Evolutionary conservation across 257 asterid genomes (phyloP), one percentile per base, ranked within the genome.

Genomic region (Penstemon newberryi): DNA sequence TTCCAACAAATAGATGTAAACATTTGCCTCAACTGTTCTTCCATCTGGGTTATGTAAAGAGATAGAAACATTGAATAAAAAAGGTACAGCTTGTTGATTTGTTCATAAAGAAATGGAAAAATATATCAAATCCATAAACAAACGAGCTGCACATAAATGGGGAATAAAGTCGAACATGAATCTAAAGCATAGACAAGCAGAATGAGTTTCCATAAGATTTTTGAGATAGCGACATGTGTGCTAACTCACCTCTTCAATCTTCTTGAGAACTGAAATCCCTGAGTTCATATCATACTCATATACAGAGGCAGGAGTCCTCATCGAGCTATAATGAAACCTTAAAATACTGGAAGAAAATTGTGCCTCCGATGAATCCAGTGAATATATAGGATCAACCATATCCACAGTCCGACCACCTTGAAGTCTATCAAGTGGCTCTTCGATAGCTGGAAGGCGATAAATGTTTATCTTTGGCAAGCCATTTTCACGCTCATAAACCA

Each of bases 211-310:
- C 56, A 58, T 60, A 36, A 42, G 40, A 64, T 43, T 39, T 69
- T 63, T 12, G 63, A 19, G 52, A 44, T 60, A 49, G 65, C 45
- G 19, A 72, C 41, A 40, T 19, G 63, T 57, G 38, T 4, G 15
- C 44, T 47, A 71, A 78, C 95, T 75, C 67, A 93, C 99, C 80
- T 62, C 76, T 67, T 88, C 96, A 72, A 73, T 85, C 90, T 93
- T 90, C 84, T 93, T 93, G 75, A 84, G 83, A 80, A 85, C 96
- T 40, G 95, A 93, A 80, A 84, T 70, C 70, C 89, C 95, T 4
- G 89, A 77, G 72, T 87, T 73, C 99, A 93, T 88, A 67, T 90
- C 99, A 81, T 88, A 93, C 66, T 90, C 95, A 70, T 90, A 88
- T 54, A 93, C 94, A 43, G 99, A 93, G 69, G 79, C 80, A 18